Evolutionary conservation across 805 yeast species (phyloP).

Genomic region (Millerozyma miso): DNA sequence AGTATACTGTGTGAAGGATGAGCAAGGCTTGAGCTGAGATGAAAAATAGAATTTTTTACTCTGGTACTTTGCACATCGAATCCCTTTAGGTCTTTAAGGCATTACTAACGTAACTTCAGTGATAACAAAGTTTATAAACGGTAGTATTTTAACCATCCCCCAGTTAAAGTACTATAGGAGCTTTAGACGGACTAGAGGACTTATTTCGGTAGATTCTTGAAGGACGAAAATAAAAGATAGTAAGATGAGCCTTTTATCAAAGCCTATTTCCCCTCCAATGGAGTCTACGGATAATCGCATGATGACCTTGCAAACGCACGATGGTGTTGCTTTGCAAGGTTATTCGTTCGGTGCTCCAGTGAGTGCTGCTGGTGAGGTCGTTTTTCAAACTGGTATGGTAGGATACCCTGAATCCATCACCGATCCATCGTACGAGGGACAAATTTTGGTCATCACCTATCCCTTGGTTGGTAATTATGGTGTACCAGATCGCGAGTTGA

Average conservation of each 20-base stretch:
- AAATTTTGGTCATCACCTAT: conserved; percentile 91
- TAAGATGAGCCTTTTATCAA: conserved; percentile 6
- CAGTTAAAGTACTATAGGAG: background rate
- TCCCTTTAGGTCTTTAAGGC: background rate
- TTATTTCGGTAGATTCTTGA: background rate
- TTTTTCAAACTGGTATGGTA: conserved; percentile 99
- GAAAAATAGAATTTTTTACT: background rate
- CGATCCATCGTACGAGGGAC: conserved; percentile 98
- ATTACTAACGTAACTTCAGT: background rate
- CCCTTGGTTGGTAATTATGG: conserved; percentile 98
- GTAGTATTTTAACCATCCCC: background rate
- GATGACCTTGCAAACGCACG: conserved; percentile 83
- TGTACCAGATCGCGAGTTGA: conserved; percentile 81
- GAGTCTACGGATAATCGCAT: conserved; percentile 76
- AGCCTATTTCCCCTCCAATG: conserved; percentile 87
- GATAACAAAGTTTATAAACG: background rate
- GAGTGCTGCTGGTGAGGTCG: conserved; percentile 92
- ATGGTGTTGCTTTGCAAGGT: conserved; percentile 85
- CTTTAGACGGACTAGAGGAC: background rate
- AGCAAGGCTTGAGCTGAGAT: background rate
- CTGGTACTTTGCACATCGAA: background rate
- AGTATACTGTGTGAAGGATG: background rate
- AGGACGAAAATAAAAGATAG: conserved; percentile 3
- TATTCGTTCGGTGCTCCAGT: conserved; percentile 94
- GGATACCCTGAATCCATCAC: conserved; percentile 98